Evolutionary conservation across 495 filamentous ascomycete species (phyloP), one percentile per base, ranked within the genome.

Genomic region (Parmelia sp.): DNA sequence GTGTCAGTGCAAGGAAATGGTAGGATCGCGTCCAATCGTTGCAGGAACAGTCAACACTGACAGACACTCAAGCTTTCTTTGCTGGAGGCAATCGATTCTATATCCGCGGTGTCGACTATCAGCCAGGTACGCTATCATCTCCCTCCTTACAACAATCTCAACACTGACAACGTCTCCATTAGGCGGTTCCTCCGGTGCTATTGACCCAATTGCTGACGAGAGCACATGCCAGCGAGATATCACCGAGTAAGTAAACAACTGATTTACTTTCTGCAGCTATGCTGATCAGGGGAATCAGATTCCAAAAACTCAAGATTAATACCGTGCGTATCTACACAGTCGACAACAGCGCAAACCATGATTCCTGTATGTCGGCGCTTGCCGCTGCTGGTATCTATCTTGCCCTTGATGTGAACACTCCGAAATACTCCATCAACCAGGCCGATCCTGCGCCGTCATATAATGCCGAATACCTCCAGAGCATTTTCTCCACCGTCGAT

Each of bases 91-190:
- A 85, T 15, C 87, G 93, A 65, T 97, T 96, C 84, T 97, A 97
- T 74, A 85, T 97, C 59, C 89, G 91, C 53, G 93, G 93, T 73
- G 87, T 97, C 67, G 93, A 96, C 80, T 97, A 96, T 77, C 92
- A 96, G 74, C 92, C 92, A 58, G 61, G 61, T 63, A 47, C 23
- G n/a, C 21, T 12, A 35, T 58, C 39, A 53, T 5, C 42, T 27
- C 29, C 5, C 4, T 12, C 17, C 23, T 37, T 10, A 14, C 5
- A 0, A 36, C 0, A 10, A 11, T 45, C 31, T 47, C 51, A 37
- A 44, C 6, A n/a, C 61, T 63, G 29, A 63, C 35, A 8, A 31
- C 15, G 36, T 36, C 21, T n/a, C 17, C 14, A 27, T 10, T 29
- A 63, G 92, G 93, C 66, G 93, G 93, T 65, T 88, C 90, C 27